A percentile compares a stretch with the other conserved stretches of the same genome.
Evolutionary conservation across 306 rosid genomes (phyloP).

Genomic region (Mucuna pruriens): DNA sequence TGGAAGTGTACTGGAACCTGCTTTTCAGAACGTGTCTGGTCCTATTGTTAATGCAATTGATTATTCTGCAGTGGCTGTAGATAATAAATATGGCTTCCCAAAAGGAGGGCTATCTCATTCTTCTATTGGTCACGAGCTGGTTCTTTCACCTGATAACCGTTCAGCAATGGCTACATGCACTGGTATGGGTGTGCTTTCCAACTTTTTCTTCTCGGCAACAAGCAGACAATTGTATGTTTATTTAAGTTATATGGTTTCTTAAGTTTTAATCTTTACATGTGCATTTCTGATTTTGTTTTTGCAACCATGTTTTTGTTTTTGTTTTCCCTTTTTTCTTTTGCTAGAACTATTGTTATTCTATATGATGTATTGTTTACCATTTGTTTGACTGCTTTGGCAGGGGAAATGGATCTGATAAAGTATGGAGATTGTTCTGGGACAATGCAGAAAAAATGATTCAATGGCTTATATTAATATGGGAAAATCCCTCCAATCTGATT

Average conservation of each 20-base stretch:
- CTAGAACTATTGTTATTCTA: background rate
- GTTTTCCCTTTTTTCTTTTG: background rate
- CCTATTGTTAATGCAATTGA: background rate
- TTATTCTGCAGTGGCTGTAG: background rate
- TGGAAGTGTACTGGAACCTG: background rate
- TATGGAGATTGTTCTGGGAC: background rate
- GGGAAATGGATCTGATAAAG: conserved; percentile 1
- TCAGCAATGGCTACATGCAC: conserved; percentile 34
- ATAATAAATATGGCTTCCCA: background rate
- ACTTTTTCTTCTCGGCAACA: conserved; percentile 37
- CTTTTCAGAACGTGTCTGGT: background rate
- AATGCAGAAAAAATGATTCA: conserved; percentile 29
- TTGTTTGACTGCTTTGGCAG: conserved; percentile 27
- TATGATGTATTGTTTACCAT: background rate
- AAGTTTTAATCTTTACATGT: background rate
- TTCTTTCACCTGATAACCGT: conserved; percentile 31
- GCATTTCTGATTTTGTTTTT: background rate
- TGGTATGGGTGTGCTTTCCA: conserved; percentile 31
- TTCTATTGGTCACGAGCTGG: conserved; percentile 13
- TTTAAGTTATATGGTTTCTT: background rate
- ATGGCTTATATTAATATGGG: conserved; percentile 20
- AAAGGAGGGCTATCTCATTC: conserved; percentile 1
- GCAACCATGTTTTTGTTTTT: background rate
- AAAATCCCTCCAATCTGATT: conserved; percentile 1
- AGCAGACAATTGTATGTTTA: conserved; percentile 36